Evolutionary conservation across 768 basidiomycete genomes (phyloP).

Genomic region (Boletus subcaerulescens): DNA sequence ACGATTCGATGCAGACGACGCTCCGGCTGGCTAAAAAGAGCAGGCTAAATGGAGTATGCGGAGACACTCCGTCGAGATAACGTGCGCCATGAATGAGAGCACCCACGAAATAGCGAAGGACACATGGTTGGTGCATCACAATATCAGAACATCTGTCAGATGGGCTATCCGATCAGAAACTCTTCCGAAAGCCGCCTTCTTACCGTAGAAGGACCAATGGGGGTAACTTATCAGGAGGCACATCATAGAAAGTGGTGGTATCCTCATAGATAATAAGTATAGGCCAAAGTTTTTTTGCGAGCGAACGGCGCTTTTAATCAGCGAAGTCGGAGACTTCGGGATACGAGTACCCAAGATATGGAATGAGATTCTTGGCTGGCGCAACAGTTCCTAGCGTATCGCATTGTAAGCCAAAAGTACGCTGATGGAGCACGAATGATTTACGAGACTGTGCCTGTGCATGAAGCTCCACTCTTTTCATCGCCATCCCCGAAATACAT

Average conservation of each 20-base stretch:
- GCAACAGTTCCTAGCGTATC: background rate
- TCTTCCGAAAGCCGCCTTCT: background rate
- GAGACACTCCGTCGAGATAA: constrained; percentile 1
- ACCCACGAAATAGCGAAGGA: background rate
- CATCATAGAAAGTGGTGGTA: background rate
- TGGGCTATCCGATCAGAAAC: background rate
- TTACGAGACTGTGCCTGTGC: too few relatives aligned
- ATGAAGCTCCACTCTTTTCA: background rate
- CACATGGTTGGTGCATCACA: constrained; percentile 1
- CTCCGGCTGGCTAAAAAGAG: constrained; percentile 3
- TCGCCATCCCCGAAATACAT: too few relatives aligned
- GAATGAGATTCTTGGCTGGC: background rate
- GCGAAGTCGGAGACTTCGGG: background rate
- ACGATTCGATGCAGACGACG: background rate
- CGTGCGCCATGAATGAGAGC: background rate
- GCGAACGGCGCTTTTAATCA: background rate
- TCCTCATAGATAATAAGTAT: background rate
- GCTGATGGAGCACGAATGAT: too few relatives aligned
- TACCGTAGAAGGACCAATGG: constrained; percentile 8
- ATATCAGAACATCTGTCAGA: background rate
- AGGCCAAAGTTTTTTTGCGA: background rate
- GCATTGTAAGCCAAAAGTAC: background rate
- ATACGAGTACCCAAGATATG: background rate
- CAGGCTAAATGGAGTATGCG: constrained; percentile 6
- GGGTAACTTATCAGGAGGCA: constrained; percentile 4